These are phyloP conservation scores for Panellus pusillus DNA, from an alignment of 768 basidiomycete species.

Conservation along the genomic window DNA sequence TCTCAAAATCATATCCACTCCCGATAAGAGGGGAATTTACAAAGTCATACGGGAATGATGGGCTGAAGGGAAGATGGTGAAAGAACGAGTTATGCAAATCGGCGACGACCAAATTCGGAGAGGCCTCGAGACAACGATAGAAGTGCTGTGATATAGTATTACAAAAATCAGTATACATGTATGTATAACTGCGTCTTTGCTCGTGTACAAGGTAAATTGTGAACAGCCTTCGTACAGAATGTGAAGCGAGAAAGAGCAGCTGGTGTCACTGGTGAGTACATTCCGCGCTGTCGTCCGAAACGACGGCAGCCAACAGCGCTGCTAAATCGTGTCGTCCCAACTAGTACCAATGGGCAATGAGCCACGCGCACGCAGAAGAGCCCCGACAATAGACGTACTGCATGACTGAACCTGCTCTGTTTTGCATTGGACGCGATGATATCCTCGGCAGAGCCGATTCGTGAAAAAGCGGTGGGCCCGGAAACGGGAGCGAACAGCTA, in stretches of 20 bases:
- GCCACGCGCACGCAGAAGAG: slow-evolving; percentile 21
- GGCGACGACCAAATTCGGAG: not conserved
- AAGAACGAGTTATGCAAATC: slow-evolving; percentile 1
- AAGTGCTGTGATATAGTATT: too few species aligned
- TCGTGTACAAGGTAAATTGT: too few species aligned
- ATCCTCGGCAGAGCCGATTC: slow-evolving; percentile 45
- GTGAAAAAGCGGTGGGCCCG: slow-evolving; percentile 52
- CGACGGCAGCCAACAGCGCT: slow-evolving; percentile 25
- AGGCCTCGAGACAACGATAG: not conserved
- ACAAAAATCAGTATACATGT: too few species aligned
- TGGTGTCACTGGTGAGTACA: slow-evolving; percentile 23
- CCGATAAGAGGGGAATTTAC: slow-evolving; percentile 6
- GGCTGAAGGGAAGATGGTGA: slow-evolving; percentile 2
- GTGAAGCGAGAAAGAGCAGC: not conserved
- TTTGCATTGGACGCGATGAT: slow-evolving; percentile 61
- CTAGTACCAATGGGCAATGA: slow-evolving; percentile 28
- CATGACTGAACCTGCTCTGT: slow-evolving; percentile 26
- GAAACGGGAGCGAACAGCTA: slow-evolving; percentile 68
- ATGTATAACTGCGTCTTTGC: too few species aligned
- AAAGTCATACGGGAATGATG: slow-evolving; percentile 6
- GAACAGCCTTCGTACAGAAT: too few species aligned
- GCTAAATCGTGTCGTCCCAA: slow-evolving; percentile 25
- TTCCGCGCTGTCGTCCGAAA: slow-evolving; percentile 12
- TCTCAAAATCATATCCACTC: slow-evolving; percentile 14
- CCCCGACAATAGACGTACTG: slow-evolving; percentile 20